Percentiles rank a stretch among this genome's conserved stretches.
Conservation (phyloP, 179 eudicot species). For the Beta macrorhiza region DNA sequence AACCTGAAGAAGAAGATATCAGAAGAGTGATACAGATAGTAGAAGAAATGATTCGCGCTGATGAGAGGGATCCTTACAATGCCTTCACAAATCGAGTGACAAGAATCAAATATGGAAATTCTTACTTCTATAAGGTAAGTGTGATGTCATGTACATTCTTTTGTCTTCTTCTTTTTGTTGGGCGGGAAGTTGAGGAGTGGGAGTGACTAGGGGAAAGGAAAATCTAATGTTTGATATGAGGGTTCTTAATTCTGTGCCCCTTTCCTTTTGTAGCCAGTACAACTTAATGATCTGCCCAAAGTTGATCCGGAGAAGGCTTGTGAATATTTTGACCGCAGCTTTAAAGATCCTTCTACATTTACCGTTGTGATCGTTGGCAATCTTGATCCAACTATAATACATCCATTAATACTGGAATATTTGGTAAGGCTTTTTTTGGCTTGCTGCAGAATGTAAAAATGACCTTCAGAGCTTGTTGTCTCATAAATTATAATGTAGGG, state of each 20-base stretch:
- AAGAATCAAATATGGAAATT: slow-evolving; percentile 73
- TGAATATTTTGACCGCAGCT: slow-evolving; percentile 65
- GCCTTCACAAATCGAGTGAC: slow-evolving; percentile 68
- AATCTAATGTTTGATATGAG: neutral
- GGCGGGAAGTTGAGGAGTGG: neutral
- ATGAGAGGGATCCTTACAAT: slow-evolving; percentile 81
- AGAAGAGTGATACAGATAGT: slow-evolving; percentile 69
- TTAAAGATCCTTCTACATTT: slow-evolving; percentile 81
- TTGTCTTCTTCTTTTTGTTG: too few relatives aligned
- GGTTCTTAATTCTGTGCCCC: slow-evolving; percentile 12
- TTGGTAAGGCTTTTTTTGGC: slow-evolving; percentile 46
- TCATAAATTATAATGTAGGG: slow-evolving; percentile 43
- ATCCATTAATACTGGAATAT: slow-evolving; percentile 65
- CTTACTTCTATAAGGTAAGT: slow-evolving; percentile 73
- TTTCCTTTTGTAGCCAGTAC: slow-evolving; percentile 52
- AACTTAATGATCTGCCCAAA: slow-evolving; percentile 54
- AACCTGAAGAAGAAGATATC: slow-evolving; percentile 74
- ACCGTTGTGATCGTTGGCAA: slow-evolving; percentile 74
- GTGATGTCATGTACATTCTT: neutral
- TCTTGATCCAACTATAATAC: slow-evolving; percentile 65
- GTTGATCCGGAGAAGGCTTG: slow-evolving; percentile 79
- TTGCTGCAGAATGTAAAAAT: slow-evolving; percentile 11
- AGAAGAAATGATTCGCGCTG: slow-evolving; percentile 68
- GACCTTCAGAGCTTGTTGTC: neutral
- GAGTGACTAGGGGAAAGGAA: neutral